Evolutionary conservation across 768 basidiomycete species (phyloP), one percentile per base, ranked within the genome.

Genomic region (Termitomyces eurrhizus): DNA sequence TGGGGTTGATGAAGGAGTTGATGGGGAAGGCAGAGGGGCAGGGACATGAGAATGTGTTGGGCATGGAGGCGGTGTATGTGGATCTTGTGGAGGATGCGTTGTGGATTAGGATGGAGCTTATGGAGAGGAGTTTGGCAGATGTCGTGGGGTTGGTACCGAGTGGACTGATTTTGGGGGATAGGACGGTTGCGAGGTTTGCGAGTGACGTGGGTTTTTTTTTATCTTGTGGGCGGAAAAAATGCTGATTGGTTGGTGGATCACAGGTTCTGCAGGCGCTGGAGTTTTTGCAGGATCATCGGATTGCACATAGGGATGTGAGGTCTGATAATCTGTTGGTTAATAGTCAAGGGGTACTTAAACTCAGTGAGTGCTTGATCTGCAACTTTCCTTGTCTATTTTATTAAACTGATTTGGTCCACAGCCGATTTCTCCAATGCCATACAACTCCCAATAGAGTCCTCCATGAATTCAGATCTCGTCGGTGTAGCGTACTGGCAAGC

Each of bases 71-170:
- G 48, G 72, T 91, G 26, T 91, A 90, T 70, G 85, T 90, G 33
- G 84, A 88, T 65, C 69, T 87, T 4, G 75, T 77, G 39, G 86
- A 86, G 59, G 83, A 84, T 63, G 81, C 85, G 60, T 72, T 94
- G 41, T 94, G 92, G 92, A 87, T 94, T 52, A 77, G 87, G 63
- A 94, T 94, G 92, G 91, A 93, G 70, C 82, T 93, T 36, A 92
- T 94, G 92, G 90, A 92, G 66, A 80, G 91, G 63, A 92, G 90
- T 69, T 75, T 94, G 65, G 92, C 92, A 66, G 92, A 94, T 70
- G 81, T 94, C 50, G 78, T 93, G 16, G 83, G 78, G 16, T 71
- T 92, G 21, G 83, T 83, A 7, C 80, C 75, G 13, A 78, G 83
- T 61, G 90, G 89, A 0, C 71, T 92, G 41, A 77, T 81, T 65